Percentiles rank a stretch among this genome's conserved stretches.
phyloP scores from a whole-genome alignment of 805 yeast species.

The Scheffersomyces amazonensis region DNA sequence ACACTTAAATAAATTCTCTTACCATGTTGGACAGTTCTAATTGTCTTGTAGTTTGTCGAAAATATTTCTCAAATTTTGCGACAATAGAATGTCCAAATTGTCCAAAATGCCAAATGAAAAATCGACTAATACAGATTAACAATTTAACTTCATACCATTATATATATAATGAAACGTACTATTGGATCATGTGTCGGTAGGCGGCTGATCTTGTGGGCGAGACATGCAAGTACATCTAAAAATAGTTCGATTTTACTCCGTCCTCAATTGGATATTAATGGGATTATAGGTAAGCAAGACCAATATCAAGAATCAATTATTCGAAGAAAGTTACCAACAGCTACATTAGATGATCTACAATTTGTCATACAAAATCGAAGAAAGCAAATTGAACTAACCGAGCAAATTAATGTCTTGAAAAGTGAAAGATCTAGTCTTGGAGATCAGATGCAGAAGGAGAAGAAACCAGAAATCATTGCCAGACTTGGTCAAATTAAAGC shows the following conservation, averaged over 20 bases:
- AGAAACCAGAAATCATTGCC: slow-evolving; percentile 4
- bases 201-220: too few species aligned
- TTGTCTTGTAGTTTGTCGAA: too few species aligned
- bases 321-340: slow-evolving; percentile 21
- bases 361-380: slow-evolving; percentile 23
- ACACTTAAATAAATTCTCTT: too few species aligned
- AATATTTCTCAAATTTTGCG: too few species aligned
- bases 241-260: slow-evolving; percentile 10
- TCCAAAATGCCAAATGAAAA: too few species aligned
- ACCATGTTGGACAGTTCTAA: too few species aligned
- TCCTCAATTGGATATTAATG: slow-evolving; percentile 23
- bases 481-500: slow-evolving; percentile 22
- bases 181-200: too few species aligned
- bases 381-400: slow-evolving; percentile 17
- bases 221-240: slow-evolving; percentile 3
- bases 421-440: slow-evolving; percentile 26
- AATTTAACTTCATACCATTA: too few species aligned
- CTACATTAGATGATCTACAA: slow-evolving; percentile 15
- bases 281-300: slow-evolving; percentile 16
- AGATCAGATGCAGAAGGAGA: slow-evolving; percentile 14
- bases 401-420: slow-evolving; percentile 22
- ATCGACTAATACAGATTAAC: too few species aligned
- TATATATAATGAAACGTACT: too few species aligned
- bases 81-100: too few species aligned
- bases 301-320: slow-evolving; percentile 24